phyloP scores from a whole-genome alignment of 441 rosid species.

The Melastoma candidum region DNA sequence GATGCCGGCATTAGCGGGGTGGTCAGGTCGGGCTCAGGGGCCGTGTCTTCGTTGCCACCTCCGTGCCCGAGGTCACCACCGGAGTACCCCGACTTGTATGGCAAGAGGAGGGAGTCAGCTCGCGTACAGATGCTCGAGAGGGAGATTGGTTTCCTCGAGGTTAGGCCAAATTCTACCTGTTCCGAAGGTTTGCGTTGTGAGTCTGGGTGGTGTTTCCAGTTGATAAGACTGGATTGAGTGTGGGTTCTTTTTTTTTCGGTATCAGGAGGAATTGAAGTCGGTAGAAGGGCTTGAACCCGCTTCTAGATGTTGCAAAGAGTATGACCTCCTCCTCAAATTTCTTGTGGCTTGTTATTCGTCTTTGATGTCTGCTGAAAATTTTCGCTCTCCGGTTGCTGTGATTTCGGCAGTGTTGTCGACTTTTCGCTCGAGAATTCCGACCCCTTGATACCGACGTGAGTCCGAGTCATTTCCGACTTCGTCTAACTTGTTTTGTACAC shows the following conservation, averaged over 20 bases:
- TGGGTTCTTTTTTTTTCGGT: neutral
- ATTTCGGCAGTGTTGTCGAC: too few species aligned
- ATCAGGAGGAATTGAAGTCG: constrained; percentile 43
- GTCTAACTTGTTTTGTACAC: too few species aligned
- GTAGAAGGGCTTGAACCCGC: constrained; percentile 32
- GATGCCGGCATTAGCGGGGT: too few species aligned
- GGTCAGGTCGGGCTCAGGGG: too few species aligned
- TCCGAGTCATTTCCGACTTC: too few species aligned
- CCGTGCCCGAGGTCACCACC: constrained; percentile 35
- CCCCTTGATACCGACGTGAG: too few species aligned
- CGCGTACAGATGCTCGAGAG: constrained; percentile 41
- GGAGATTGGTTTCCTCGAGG: constrained; percentile 46
- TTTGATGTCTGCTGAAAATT: too few species aligned
- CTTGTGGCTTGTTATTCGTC: too few species aligned
- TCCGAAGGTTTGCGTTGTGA: neutral
- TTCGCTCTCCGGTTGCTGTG: too few species aligned
- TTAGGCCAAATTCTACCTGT: constrained; percentile 1
- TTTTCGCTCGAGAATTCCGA: too few species aligned
- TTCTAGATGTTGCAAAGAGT: constrained; percentile 53
- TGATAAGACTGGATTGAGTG: too few species aligned
- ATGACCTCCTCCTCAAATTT: constrained; percentile 6
- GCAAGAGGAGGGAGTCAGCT: constrained; percentile 35
- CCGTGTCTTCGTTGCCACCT: too few species aligned
- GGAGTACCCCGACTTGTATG: constrained; percentile 34
- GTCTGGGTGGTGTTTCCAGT: neutral